phyloP scores from a whole-genome alignment of 164 flowering plant species.

The Warburgia ugandensis region DNA sequence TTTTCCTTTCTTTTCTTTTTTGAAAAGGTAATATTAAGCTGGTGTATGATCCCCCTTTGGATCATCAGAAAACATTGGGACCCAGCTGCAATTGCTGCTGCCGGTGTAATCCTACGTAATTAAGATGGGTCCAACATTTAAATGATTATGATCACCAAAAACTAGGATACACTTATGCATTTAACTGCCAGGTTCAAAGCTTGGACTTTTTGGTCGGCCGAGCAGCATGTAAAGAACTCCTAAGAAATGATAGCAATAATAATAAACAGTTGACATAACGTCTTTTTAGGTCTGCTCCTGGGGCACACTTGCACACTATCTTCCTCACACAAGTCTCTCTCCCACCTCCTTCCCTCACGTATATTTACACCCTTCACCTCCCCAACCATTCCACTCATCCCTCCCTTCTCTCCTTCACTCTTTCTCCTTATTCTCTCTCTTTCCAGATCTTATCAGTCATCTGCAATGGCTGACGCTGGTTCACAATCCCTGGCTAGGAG shows the following conservation, averaged over 20 bases:
- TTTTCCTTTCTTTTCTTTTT: neutral
- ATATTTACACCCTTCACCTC: neutral
- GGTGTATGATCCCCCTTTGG: neutral
- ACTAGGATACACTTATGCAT: too few species aligned
- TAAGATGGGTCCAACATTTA: neutral
- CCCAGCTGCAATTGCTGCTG: neutral
- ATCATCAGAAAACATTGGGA: neutral
- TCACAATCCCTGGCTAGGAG: conserved; percentile 26
- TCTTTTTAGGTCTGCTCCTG: conserved; percentile 28
- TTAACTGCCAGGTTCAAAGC: too few species aligned
- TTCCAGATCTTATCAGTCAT: neutral
- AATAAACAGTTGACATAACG: conserved; percentile 33
- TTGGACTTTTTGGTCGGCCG: too few species aligned
- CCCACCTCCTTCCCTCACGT: neutral
- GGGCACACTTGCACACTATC: conserved; percentile 17
- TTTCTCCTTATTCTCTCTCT: neutral
- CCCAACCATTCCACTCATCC: neutral
- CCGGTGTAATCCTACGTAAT: conserved; percentile 1
- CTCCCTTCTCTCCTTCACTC: neutral
- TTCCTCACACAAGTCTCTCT: conserved; percentile 2
- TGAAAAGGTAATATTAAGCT: neutral
- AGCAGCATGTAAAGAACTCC: neutral
- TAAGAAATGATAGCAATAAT: neutral
- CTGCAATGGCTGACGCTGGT: conserved; percentile 56
- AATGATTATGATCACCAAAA: neutral